Conservation (phyloP, 208 protist species). For the Naegleria lovaniensis region DNA sequence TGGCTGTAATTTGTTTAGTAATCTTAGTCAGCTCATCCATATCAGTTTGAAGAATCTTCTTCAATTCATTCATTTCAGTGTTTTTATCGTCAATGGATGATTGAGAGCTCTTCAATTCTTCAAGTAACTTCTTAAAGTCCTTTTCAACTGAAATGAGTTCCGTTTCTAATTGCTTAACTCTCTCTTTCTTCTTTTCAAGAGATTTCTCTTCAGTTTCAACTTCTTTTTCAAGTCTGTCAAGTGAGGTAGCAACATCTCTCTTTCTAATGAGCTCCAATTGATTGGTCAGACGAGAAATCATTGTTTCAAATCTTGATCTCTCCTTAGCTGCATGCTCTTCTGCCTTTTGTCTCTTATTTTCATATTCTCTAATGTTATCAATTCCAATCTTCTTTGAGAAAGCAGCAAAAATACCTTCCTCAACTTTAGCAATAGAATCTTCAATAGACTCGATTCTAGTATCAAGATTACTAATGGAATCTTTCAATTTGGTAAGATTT, state of each 20-base stretch:
- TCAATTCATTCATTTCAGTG: slow-evolving; percentile 46
- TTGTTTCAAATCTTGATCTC: slow-evolving; percentile 34
- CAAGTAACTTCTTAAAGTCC: slow-evolving; percentile 56
- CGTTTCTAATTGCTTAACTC: slow-evolving; percentile 12
- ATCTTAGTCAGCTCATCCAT: slow-evolving; percentile 55
- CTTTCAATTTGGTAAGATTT: background rate
- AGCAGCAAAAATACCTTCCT: slow-evolving; percentile 5
- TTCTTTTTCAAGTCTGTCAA: slow-evolving; percentile 35
- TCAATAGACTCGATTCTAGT: background rate
- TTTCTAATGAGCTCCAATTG: slow-evolving; percentile 44
- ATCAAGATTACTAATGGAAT: background rate
- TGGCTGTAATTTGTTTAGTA: slow-evolving; percentile 54
- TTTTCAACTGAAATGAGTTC: slow-evolving; percentile 43
- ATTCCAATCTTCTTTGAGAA: slow-evolving; percentile 5
- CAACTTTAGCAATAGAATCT: background rate
- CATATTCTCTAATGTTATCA: background rate
- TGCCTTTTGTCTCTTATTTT: slow-evolving; percentile 29
- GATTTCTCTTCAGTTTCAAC: slow-evolving; percentile 35
- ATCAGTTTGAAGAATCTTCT: slow-evolving; percentile 42
- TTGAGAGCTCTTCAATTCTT: slow-evolving; percentile 35
- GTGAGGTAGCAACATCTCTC: slow-evolving; percentile 33
- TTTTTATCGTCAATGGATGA: slow-evolving; percentile 51
- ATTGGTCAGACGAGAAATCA: slow-evolving; percentile 34
- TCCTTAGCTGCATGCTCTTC: slow-evolving; percentile 53
- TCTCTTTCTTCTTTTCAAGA: background rate